Percentiles rank a stretch among this genome's conserved stretches.
Conservation (phyloP, 345 rosid genomes). For the Brassica cretica region DNA sequence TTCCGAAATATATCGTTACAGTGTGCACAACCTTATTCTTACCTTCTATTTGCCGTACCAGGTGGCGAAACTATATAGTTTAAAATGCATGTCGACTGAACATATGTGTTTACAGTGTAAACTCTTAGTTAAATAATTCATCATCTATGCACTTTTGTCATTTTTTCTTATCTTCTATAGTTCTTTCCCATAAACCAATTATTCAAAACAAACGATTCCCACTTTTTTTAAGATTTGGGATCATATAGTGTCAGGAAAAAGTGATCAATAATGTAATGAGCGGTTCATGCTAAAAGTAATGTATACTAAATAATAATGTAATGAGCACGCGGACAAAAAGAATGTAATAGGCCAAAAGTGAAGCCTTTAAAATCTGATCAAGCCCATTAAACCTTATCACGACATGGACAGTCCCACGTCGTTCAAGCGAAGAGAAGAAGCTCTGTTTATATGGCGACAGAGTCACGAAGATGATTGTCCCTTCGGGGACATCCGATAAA, state of each 20-base stretch:
- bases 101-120: not conserved
- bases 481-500: not conserved
- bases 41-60: slow-evolving; percentile 6
- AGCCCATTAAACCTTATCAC: not conserved
- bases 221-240: not conserved
- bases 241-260: slow-evolving; percentile 7
- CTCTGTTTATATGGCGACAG: not conserved
- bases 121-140: not conserved
- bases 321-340: slow-evolving; percentile 1
- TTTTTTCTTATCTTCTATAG: not conserved
- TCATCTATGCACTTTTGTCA: not conserved
- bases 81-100: not conserved
- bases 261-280: not conserved
- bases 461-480: not conserved
- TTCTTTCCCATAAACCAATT: slow-evolving; percentile 14
- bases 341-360: not conserved
- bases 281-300: not conserved
- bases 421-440: not conserved
- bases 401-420: not conserved
- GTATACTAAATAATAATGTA: not conserved
- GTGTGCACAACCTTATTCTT: slow-evolving; percentile 5
- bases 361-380: not conserved
- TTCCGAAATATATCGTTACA: slow-evolving; percentile 7
- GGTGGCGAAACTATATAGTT: not conserved
- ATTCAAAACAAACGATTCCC: not conserved